Evolutionary conservation across 805 yeast species (phyloP).

Genomic region (Candida nemodendra): DNA sequence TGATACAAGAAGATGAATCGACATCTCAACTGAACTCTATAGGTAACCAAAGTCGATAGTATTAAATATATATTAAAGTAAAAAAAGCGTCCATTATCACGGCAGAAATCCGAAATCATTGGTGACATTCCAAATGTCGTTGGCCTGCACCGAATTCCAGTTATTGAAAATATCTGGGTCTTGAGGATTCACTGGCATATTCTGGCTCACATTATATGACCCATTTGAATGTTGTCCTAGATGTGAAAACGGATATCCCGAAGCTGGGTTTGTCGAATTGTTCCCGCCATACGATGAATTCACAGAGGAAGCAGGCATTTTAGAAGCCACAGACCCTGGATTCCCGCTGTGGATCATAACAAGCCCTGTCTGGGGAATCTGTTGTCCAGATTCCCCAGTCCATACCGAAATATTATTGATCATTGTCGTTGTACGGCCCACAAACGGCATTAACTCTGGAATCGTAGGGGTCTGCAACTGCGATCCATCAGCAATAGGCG

Average conservation of each 20-base stretch:
- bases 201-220: too few species aligned
- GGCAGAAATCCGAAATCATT: slow-evolving; percentile 50
- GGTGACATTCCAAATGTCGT: slow-evolving; percentile 48
- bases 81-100: too few species aligned
- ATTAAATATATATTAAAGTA: too few species aligned
- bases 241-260: too few species aligned
- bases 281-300: too few species aligned
- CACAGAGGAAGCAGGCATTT: too few species aligned
- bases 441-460: slow-evolving; percentile 35
- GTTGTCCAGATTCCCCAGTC: slow-evolving; percentile 51
- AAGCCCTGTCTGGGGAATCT: slow-evolving; percentile 37
- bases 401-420: slow-evolving; percentile 59
- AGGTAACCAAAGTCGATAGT: too few species aligned
- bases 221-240: too few species aligned
- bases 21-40: neutral
- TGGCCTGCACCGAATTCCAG: slow-evolving; percentile 28
- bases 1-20: too few species aligned
- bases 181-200: slow-evolving; percentile 3
- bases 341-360: slow-evolving; percentile 25
- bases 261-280: too few species aligned
- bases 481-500: neutral
- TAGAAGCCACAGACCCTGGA: slow-evolving; percentile 7
- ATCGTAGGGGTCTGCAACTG: slow-evolving; percentile 10
- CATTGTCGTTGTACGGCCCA: slow-evolving; percentile 56
- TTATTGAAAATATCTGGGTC: slow-evolving; percentile 20